Conservation (phyloP, 2,329 filamentous ascomycete species). For the Neobulgaria alba region DNA sequence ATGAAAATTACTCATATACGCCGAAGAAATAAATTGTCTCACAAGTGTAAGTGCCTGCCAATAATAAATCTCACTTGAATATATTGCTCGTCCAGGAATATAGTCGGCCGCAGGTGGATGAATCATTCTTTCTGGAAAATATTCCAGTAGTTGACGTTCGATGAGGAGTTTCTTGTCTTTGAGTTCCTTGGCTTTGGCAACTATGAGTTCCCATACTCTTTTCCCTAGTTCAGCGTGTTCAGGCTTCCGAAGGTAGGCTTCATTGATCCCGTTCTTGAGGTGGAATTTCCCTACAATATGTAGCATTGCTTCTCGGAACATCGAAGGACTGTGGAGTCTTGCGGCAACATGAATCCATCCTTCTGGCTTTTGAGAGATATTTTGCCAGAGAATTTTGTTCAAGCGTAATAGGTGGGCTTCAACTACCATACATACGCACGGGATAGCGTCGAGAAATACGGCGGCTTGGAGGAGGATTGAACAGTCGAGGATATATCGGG, state of each 20-base stretch:
- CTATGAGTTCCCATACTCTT: slow-evolving; percentile 11
- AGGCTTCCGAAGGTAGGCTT: slow-evolving; percentile 2
- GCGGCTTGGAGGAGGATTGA: slow-evolving; percentile 19
- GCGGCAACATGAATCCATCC: slow-evolving; percentile 21
- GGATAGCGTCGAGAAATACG: slow-evolving; percentile 12
- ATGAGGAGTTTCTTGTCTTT: slow-evolving; percentile 16
- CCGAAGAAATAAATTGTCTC: slow-evolving; percentile 17
- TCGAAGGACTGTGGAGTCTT: slow-evolving; percentile 20
- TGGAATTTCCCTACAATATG: slow-evolving; percentile 21
- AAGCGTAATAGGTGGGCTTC: slow-evolving; percentile 23
- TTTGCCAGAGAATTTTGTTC: slow-evolving; percentile 19
- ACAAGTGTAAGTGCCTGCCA: slow-evolving; percentile 21
- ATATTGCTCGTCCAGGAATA: slow-evolving; percentile 21
- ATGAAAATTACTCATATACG: slow-evolving; percentile 11
- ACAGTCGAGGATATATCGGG: slow-evolving; percentile 13
- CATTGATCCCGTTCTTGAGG: slow-evolving; percentile 10
- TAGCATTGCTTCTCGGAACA: slow-evolving; percentile 25
- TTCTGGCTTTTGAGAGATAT: slow-evolving; percentile 14
- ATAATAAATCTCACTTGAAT: slow-evolving; percentile 24
- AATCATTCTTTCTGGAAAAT: slow-evolving; percentile 18
- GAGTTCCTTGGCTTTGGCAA: slow-evolving; percentile 17
- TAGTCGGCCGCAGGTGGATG: slow-evolving; percentile 8
- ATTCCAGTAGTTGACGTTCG: slow-evolving; percentile 18
- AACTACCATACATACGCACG: slow-evolving; percentile 13
- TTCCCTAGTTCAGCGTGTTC: slow-evolving; percentile 4